Evolutionary conservation across 768 basidiomycete species (phyloP).

Genomic region (Lepiota venenata): DNA sequence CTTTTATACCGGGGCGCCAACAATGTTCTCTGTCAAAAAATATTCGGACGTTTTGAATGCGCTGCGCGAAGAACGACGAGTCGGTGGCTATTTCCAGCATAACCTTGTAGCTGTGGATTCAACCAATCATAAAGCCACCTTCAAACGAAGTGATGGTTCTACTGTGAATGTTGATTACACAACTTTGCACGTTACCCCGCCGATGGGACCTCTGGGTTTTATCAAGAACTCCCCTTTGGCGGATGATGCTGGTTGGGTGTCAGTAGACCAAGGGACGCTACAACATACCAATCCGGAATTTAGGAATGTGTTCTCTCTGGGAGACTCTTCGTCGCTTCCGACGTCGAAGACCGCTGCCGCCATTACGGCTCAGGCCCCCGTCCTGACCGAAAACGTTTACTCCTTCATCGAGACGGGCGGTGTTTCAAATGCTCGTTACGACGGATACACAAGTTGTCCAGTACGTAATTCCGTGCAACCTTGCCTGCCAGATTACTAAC

Average conservation of each 20-base stretch:
- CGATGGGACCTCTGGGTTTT: conserved; percentile 84
- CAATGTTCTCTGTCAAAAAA: conserved; percentile 97
- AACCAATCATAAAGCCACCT: conserved; percentile 74
- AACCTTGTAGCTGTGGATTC: conserved; percentile 77
- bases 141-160: conserved; percentile 74
- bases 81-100: conserved; percentile 79
- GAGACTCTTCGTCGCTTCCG: conserved; percentile 90
- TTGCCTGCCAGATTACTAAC: conserved; percentile 6
- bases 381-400: conserved; percentile 86
- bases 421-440: conserved; percentile 67
- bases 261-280: conserved; percentile 77
- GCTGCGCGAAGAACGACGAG: conserved; percentile 73
- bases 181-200: conserved; percentile 83
- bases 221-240: conserved; percentile 76
- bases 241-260: conserved; percentile 86
- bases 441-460: conserved; percentile 88
- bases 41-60: conserved; percentile 85
- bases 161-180: conserved; percentile 75
- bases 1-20: conserved; percentile 89
- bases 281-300: conserved; percentile 80
- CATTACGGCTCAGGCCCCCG: conserved; percentile 86
- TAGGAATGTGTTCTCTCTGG: conserved; percentile 83
- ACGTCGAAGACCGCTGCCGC: conserved; percentile 97
- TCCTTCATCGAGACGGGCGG: conserved; percentile 71
- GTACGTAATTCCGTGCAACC: conserved; percentile 38